phyloP scores from a whole-genome alignment of 768 basidiomycete genomes.

The button mushroom (Agaricus bisporus) region DNA sequence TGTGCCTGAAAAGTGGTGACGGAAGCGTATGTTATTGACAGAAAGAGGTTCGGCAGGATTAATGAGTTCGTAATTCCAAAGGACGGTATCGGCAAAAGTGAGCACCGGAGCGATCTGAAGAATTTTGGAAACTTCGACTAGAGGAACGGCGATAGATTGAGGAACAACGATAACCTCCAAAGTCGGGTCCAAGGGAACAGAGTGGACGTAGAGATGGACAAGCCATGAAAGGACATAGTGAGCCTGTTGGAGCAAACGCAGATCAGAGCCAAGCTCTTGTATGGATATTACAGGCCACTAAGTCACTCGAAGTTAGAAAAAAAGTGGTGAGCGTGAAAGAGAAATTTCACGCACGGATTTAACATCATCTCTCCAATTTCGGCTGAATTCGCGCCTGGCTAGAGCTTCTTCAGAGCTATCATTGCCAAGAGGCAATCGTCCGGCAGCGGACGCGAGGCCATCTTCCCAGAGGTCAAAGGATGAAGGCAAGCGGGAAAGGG shows the following conservation, averaged over 20 bases:
- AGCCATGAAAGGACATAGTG: constrained; percentile 89
- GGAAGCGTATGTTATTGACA: constrained; percentile 67
- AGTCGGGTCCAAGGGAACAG: constrained; percentile 42
- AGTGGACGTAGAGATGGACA: constrained; percentile 87
- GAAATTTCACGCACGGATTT: constrained; percentile 44
- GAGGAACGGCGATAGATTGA: constrained; percentile 67
- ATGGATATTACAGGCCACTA: constrained; percentile 73
- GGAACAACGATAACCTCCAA: constrained; percentile 53
- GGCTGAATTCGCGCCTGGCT: constrained; percentile 46
- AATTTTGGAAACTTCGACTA: constrained; percentile 65
- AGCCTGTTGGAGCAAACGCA: constrained; percentile 70
- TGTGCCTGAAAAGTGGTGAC: constrained; percentile 76
- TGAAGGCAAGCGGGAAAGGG: constrained; percentile 48
- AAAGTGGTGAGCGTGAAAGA: not conserved
- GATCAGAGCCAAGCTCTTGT: constrained; percentile 41
- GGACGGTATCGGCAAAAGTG: constrained; percentile 93
- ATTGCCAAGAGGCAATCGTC: constrained; percentile 49
- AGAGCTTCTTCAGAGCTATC: constrained; percentile 43
- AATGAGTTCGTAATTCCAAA: constrained; percentile 81
- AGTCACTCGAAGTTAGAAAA: not conserved
- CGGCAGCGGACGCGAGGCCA: constrained; percentile 49
- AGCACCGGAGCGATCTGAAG: constrained; percentile 90
- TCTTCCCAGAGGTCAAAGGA: constrained; percentile 68
- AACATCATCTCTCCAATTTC: constrained; percentile 62
- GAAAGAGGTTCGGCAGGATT: constrained; percentile 55